A percentile compares a stretch with the other conserved stretches of the same genome.
Conservation (phyloP, 116 monocot species). For the Papilionanthe hybrid region DNA sequence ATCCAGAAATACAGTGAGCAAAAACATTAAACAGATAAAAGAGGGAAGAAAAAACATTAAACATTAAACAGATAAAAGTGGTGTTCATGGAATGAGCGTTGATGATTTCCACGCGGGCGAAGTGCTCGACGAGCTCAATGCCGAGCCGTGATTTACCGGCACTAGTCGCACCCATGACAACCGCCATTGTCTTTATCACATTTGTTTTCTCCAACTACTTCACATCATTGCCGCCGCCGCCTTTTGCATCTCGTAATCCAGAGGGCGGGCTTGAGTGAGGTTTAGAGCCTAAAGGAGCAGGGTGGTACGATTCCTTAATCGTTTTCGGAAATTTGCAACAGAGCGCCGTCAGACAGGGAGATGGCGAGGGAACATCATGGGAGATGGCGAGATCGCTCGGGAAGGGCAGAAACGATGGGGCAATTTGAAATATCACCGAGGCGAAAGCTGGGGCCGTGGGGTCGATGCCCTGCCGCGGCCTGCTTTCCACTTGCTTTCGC, state of each 20-base stretch:
- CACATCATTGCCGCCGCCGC: background rate
- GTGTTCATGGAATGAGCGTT: conserved; percentile 99
- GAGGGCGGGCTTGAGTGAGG: background rate
- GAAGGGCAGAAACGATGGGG: too few species aligned
- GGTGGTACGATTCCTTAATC: background rate
- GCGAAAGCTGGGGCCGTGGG: too few species aligned
- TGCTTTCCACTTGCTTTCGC: too few species aligned
- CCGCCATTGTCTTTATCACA: conserved; percentile 48
- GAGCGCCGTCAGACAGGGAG: too few species aligned
- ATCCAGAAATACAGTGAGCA: conserved; percentile 3
- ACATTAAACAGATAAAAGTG: too few species aligned
- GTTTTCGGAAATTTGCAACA: too few species aligned
- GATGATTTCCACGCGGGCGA: conserved; percentile 64
- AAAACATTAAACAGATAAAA: background rate
- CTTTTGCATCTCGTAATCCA: background rate
- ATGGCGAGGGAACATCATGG: too few species aligned
- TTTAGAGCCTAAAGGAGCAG: background rate
- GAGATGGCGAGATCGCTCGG: too few species aligned
- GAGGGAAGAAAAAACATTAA: background rate
- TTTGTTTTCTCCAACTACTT: background rate
- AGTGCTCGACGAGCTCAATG: conserved; percentile 62
- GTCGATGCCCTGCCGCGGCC: too few species aligned
- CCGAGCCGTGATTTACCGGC: conserved; percentile 80
- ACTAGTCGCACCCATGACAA: conserved; percentile 92
- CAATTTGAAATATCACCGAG: too few species aligned